A percentile compares a stretch with the other conserved stretches of the same genome.
Conservation (phyloP, 345 rosid species). For the Bruguiera sexangula region DNA sequence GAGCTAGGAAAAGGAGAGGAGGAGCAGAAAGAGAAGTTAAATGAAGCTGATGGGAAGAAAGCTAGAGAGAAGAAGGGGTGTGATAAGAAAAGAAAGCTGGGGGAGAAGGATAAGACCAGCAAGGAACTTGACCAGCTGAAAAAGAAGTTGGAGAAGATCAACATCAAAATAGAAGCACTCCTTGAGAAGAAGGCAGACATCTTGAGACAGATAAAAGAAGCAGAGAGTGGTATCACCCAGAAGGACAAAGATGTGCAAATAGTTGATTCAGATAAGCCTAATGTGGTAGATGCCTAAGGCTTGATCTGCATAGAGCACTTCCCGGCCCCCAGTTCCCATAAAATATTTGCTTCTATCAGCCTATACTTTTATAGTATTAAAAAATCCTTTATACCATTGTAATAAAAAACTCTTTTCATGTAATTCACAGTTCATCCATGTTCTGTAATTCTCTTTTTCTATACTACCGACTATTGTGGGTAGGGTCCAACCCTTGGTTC, state of each 20-base stretch:
- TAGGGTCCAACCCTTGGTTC: not conserved
- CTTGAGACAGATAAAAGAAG: slow-evolving; percentile 56
- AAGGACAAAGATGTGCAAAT: slow-evolving; percentile 15
- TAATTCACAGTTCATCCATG: not conserved
- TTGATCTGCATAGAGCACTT: not conserved
- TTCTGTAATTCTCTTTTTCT: not conserved
- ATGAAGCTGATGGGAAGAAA: slow-evolving; percentile 24
- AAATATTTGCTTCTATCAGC: not conserved
- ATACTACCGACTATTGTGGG: not conserved
- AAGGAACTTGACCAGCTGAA: slow-evolving; percentile 47
- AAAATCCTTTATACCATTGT: not conserved
- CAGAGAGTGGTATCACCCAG: slow-evolving; percentile 31
- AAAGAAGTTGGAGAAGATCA: slow-evolving; percentile 50
- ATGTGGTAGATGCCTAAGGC: not conserved
- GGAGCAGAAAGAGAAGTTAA: slow-evolving; percentile 26
- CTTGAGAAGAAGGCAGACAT: slow-evolving; percentile 45
- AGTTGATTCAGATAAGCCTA: slow-evolving; percentile 1
- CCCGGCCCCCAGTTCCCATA: not conserved
- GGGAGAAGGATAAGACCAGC: slow-evolving; percentile 38
- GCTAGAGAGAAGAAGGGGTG: slow-evolving; percentile 29
- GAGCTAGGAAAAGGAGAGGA: slow-evolving; percentile 29
- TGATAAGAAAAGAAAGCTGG: slow-evolving; percentile 49
- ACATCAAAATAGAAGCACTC: slow-evolving; percentile 50
- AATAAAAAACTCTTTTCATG: not conserved
- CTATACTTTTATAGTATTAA: not conserved